Conservation (phyloP, 148 eudicot genomes). For the Rhododendron henanense region DNA sequence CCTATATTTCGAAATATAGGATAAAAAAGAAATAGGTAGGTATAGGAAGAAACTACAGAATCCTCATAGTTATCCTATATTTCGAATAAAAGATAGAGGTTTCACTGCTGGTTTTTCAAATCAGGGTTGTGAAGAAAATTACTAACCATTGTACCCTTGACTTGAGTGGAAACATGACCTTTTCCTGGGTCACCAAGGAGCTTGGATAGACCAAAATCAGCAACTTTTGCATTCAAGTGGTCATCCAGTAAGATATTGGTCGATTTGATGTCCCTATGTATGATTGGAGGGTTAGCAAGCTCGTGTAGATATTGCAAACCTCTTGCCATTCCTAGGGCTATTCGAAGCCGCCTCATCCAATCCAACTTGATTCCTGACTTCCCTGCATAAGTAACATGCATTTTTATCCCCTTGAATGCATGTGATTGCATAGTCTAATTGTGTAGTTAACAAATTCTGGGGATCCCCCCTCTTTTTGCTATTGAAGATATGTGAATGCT, state of each 20-base stretch:
- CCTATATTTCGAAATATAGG: not conserved
- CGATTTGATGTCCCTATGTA: conserved; percentile 58
- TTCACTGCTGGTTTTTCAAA: not conserved
- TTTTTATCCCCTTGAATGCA: not conserved
- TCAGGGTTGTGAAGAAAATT: conserved; percentile 4
- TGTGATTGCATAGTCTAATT: not conserved
- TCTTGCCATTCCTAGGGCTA: conserved; percentile 53
- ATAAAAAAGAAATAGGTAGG: not conserved
- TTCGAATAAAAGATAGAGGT: not conserved
- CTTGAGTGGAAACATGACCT: conserved; percentile 46
- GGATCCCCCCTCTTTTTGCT: not conserved
- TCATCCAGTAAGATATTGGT: conserved; percentile 48
- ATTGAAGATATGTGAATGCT: not conserved
- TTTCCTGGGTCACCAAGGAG: conserved; percentile 26
- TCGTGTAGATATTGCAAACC: conserved; percentile 55
- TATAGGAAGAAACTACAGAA: not conserved
- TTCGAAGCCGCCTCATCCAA: conserved; percentile 45
- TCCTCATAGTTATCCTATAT: not conserved
- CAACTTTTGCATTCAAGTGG: conserved; percentile 46
- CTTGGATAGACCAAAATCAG: conserved; percentile 56
- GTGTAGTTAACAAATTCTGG: not conserved
- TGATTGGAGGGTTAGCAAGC: conserved; percentile 54
- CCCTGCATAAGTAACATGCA: conserved; percentile 22
- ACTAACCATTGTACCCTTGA: conserved; percentile 59
- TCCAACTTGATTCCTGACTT: conserved; percentile 47